Evolutionary conservation across 805 yeast species (phyloP), one percentile per base, ranked within the genome.

Genomic region (Yamadazyma philogaea): DNA sequence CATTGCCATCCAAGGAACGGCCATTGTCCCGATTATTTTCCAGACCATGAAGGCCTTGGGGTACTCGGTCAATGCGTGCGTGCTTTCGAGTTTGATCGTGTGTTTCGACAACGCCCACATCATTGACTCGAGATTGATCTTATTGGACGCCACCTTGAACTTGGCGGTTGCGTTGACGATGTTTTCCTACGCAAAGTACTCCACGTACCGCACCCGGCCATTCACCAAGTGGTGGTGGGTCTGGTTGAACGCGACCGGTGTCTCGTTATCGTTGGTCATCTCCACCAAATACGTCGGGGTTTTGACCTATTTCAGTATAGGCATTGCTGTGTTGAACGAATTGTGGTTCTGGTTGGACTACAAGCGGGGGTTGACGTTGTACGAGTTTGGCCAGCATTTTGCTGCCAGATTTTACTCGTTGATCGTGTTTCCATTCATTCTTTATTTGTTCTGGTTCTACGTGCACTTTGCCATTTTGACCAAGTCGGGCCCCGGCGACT

Each of bases 281-380:
- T 85, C 96, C 34, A 93, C 97, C 44, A 93, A 93, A 61, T 90
- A 93, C 63, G 96, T 93, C 33, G 99, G 99, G 63, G 84, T 85
- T 7, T 84, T 93, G 72, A 89, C 98, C 0, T 93, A 84, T 62
- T 74, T 82, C 37, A 79, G 95, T 40, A 79, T 93, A 51, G 99
- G 99, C 24, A 63, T 79, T 44, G 96, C 95, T 34, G 97, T 93
- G 6, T 55, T 77, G 5, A 75, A 81, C 57, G 98, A 93, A 57
- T 71, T 93, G 55, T 93, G 99, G 99, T 75, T 78, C 48, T 69
- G 90, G 53, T 72, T 93, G 38, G 96, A 91, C 59, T 66, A 79
- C 52, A 74, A 75, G 48, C 74, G 77, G 26, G 91, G 93, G 1
- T 72, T 84, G 46, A 64, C 86, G 0, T 49, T 84, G 24, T 66